These are phyloP conservation scores for Ceratocystis eucalypticola DNA, from an alignment of 2,329 filamentous ascomycete genomes.

Conservation along the genomic window DNA sequence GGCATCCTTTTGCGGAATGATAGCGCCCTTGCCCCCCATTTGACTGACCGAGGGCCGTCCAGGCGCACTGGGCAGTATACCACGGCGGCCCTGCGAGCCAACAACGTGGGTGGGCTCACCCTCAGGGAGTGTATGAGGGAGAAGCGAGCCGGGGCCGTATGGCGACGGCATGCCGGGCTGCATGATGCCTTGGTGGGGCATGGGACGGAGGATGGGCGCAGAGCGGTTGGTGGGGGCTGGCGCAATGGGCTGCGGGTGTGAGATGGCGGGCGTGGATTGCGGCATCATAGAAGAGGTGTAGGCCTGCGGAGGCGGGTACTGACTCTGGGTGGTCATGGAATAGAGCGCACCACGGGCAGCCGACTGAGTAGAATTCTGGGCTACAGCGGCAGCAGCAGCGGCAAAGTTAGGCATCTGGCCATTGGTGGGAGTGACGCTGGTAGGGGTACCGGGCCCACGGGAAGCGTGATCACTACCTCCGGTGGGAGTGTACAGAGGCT, in stretches of 20 bases:
- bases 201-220: conserved; percentile 51
- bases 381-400: conserved; percentile 13
- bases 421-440: conserved; percentile 14
- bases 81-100: conserved; percentile 81
- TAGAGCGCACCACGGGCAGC: conserved; percentile 37
- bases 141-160: conserved; percentile 40
- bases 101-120: conserved; percentile 76
- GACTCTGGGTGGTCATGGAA: conserved; percentile 38
- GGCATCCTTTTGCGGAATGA: conserved; percentile 85
- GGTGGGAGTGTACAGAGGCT: conserved; percentile 16
- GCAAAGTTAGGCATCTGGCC: conserved; percentile 19
- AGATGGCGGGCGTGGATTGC: conserved; percentile 50
- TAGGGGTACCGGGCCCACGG: conserved; percentile 17
- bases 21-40: conserved; percentile 58
- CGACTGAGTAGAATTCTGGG: conserved; percentile 35
- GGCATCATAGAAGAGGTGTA: conserved; percentile 53
- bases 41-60: conserved; percentile 61
- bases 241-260: conserved; percentile 63
- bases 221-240: conserved; percentile 49
- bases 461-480: conserved; percentile 14
- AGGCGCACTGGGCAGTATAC: conserved; percentile 81
- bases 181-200: conserved; percentile 54
- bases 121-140: conserved; percentile 41
- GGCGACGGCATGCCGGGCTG: conserved; percentile 38
- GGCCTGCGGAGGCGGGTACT: conserved; percentile 39